A percentile compares a stretch with the other conserved stretches of the same genome.
phyloP scores from a whole-genome alignment of 371 early-diverging fungal genomes.

The Apophysomyces elegans region DNA sequence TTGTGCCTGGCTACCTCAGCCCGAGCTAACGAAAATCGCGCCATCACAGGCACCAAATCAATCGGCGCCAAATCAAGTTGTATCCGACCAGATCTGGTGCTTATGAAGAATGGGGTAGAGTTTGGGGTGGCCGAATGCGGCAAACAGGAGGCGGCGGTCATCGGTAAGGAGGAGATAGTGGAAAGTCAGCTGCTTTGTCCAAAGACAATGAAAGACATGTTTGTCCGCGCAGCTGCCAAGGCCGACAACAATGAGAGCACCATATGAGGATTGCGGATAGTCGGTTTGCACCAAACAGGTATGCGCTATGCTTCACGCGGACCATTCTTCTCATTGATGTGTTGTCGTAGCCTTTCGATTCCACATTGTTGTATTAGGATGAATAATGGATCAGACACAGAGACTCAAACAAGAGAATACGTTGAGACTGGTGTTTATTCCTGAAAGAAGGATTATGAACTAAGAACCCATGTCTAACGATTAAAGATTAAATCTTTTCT shows the following conservation, averaged over 20 bases:
- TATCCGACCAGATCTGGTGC: neutral
- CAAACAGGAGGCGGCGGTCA: neutral
- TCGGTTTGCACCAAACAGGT: no score
- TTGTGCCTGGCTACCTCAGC: neutral
- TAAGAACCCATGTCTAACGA: no score
- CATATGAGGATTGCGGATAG: no score
- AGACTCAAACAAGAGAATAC: no score
- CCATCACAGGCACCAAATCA: neutral
- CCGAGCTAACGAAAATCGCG: neutral
- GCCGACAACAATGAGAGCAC: neutral
- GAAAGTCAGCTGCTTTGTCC: constrained; percentile 8
- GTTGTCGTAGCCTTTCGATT: no score
- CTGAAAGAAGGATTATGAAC: no score
- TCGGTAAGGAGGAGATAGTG: constrained; percentile 5
- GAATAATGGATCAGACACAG: no score
- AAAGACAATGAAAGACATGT: constrained; percentile 22
- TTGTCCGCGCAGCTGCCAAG: neutral
- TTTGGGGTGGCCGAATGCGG: constrained; percentile 2
- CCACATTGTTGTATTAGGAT: no score
- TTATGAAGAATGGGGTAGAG: constrained; percentile 14
- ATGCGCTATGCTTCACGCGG: no score
- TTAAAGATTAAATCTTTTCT: no score
- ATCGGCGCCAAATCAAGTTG: neutral
- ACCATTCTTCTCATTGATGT: no score
- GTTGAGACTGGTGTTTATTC: no score